Base-by-base conservation (phyloP, 495 filamentous ascomycete genomes). In the Stereocaulon alpinum region DNA sequence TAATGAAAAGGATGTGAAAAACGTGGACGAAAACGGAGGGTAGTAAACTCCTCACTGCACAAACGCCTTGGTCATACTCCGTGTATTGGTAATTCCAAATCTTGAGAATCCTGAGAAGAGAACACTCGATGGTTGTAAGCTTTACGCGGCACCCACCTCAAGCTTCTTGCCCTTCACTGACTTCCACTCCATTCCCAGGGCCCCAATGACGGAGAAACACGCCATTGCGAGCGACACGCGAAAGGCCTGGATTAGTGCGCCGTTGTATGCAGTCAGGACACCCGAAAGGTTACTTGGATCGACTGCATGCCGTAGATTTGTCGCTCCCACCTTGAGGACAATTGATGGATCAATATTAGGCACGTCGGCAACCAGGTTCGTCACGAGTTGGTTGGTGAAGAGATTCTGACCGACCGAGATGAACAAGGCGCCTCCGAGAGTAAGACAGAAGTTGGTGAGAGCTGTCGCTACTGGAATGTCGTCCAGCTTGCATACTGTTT, bases 331-430 rank as follows among this genome's bases (percentile, higher is more conserved):
- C 0, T 64, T 59, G 2, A 86, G 66, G 0, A 93, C 71, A 29
- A 75, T 56, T 0, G 44, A 29, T 2, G 81, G 70, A 60, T 86
- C 64, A 20, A 82, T 58, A 2, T 69, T 68, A 0, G 86, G 86
- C 15, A 77, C 73, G 67, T 76, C 65, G 42, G 64, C 42, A 0
- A 59, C 67, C 5, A 93, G 67, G 40, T 83, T 82, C 41, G 73
- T 68, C 43, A 86, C 63, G 0, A 94, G 78, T 56, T 80, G 74
- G 69, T 89, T 91, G 54, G 79, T 77, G 69, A 95, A 91, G 50
- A 95, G 76, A 51, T 86, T 91, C 67, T 95, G 84, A 3, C 74
- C 85, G 29, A 91, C 85, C 0, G 80, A 82, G 50, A 93, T 80
- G 66, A 91, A 90, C 9, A 93, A 68, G 0, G 88, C 80, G 17